These are phyloP conservation scores for Calocybe indica DNA, from an alignment of 768 basidiomycete genomes.

Conservation along the genomic window DNA sequence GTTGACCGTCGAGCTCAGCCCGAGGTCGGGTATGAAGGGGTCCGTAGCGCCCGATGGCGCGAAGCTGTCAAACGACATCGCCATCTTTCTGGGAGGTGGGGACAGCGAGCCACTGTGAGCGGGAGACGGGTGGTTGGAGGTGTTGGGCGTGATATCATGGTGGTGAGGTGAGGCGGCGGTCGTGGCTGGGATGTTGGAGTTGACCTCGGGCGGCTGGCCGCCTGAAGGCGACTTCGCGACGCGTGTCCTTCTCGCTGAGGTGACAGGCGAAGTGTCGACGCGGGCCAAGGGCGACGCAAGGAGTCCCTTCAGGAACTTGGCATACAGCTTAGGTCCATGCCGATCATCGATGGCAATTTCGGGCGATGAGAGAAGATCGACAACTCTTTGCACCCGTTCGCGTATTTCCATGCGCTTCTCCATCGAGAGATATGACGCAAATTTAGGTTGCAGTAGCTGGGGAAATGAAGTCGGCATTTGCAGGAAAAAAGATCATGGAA, in stretches of 20 bases:
- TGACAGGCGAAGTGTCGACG: slow-evolving; percentile 17
- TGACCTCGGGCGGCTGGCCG: slow-evolving; percentile 12
- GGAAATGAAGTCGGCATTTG: slow-evolving; percentile 12
- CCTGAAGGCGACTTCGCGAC: slow-evolving; percentile 9
- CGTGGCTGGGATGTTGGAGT: slow-evolving; percentile 12
- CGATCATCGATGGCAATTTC: slow-evolving; percentile 76
- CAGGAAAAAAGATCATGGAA: background rate
- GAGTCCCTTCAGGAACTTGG: slow-evolving; percentile 70
- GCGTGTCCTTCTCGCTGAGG: slow-evolving; percentile 7
- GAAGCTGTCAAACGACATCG: slow-evolving; percentile 43
- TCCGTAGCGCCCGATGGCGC: slow-evolving; percentile 35
- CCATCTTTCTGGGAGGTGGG: slow-evolving; percentile 37
- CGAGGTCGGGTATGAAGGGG: slow-evolving; percentile 29
- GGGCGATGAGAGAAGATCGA: slow-evolving; percentile 61
- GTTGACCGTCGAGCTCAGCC: slow-evolving; percentile 9
- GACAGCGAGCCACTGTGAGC: slow-evolving; percentile 38
- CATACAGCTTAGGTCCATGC: slow-evolving; percentile 76
- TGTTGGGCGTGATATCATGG: no score
- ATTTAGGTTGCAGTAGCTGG: slow-evolving; percentile 72
- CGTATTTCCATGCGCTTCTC: slow-evolving; percentile 61
- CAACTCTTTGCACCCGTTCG: slow-evolving; percentile 54
- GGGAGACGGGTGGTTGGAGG: slow-evolving; percentile 29
- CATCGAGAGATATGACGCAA: slow-evolving; percentile 49
- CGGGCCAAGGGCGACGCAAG: slow-evolving; percentile 52
- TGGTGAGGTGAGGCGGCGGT: slow-evolving; percentile 13